Evolutionary conservation across 2,329 filamentous ascomycete species (phyloP).

Genomic region (Colletotrichum kahawae): DNA sequence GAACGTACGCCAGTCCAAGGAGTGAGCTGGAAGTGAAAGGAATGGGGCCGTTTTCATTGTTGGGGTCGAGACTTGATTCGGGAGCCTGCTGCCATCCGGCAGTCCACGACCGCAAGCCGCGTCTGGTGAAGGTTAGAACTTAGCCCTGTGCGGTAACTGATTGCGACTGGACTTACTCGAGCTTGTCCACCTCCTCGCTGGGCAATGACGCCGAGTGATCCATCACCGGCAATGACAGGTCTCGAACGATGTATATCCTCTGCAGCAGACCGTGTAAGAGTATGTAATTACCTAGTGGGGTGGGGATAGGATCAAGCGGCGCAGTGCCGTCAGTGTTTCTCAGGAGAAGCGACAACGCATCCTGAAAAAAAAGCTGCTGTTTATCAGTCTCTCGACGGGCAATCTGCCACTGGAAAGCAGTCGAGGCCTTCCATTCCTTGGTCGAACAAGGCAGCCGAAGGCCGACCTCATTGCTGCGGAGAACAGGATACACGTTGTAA

Average conservation of each 20-base stretch:
- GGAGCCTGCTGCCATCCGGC: slow-evolving; percentile 43
- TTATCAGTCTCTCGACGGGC: slow-evolving; percentile 31
- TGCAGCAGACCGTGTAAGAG: slow-evolving; percentile 41
- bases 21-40: slow-evolving; percentile 51
- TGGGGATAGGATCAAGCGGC: slow-evolving; percentile 37
- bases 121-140: slow-evolving; percentile 27
- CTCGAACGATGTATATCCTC: slow-evolving; percentile 42
- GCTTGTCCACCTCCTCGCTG: slow-evolving; percentile 38
- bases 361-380: slow-evolving; percentile 40
- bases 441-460: slow-evolving; percentile 39
- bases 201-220: slow-evolving; percentile 35
- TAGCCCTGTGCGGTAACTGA: neutral
- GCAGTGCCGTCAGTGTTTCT: slow-evolving; percentile 30
- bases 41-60: slow-evolving; percentile 44
- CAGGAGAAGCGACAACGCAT: slow-evolving; percentile 37
- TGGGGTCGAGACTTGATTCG: slow-evolving; percentile 42
- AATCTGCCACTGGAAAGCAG: slow-evolving; percentile 31
- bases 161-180: slow-evolving; percentile 30
- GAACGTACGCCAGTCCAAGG: slow-evolving; percentile 49
- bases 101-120: slow-evolving; percentile 41
- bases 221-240: slow-evolving; percentile 38
- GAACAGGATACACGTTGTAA: slow-evolving; percentile 40
- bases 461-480: slow-evolving; percentile 40
- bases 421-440: slow-evolving; percentile 39
- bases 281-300: slow-evolving; percentile 41